Evolutionary conservation across 306 rosid genomes (phyloP).

Genomic region (Cicer pinnatifidum): DNA sequence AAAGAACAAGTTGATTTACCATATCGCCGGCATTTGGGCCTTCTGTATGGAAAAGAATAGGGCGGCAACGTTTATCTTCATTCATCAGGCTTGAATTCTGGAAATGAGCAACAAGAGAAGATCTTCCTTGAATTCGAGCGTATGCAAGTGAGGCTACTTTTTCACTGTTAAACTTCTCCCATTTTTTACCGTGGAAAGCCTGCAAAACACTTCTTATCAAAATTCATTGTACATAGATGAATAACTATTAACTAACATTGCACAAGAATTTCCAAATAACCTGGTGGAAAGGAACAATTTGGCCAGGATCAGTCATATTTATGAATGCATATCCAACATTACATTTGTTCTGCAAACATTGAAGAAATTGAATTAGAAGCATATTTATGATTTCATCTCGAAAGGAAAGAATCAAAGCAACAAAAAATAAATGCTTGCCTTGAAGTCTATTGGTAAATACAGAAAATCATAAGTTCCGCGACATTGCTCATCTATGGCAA

Average conservation of each 20-base stretch:
- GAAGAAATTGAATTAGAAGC: constrained; percentile 42
- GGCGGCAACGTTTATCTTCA: constrained; percentile 85
- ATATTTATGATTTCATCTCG: constrained; percentile 17
- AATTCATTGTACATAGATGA: constrained; percentile 33
- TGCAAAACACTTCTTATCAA: constrained; percentile 43
- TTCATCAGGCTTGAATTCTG: constrained; percentile 90
- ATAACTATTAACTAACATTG: constrained; percentile 12
- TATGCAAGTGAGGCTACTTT: constrained; percentile 86
- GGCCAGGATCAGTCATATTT: constrained; percentile 77
- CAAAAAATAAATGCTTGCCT: constrained; percentile 57
- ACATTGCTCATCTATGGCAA: constrained; percentile 82
- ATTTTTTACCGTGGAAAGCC: constrained; percentile 85
- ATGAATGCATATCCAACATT: constrained; percentile 94
- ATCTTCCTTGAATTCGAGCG: constrained; percentile 85
- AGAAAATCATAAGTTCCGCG: constrained; percentile 86
- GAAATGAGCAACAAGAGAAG: constrained; percentile 78
- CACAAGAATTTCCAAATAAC: constrained; percentile 45
- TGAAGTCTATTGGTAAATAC: constrained; percentile 86
- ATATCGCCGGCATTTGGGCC: constrained; percentile 90
- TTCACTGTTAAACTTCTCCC: constrained; percentile 94
- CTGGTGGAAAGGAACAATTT: constrained; percentile 80
- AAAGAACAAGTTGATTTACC: constrained; percentile 52
- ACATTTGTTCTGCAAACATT: constrained; percentile 76
- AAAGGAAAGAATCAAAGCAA: constrained; percentile 36
- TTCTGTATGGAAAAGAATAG: constrained; percentile 81